These are phyloP conservation scores for Chernovozyma aurita DNA, from an alignment of 1,139 yeast species.

Conservation along the genomic window DNA sequence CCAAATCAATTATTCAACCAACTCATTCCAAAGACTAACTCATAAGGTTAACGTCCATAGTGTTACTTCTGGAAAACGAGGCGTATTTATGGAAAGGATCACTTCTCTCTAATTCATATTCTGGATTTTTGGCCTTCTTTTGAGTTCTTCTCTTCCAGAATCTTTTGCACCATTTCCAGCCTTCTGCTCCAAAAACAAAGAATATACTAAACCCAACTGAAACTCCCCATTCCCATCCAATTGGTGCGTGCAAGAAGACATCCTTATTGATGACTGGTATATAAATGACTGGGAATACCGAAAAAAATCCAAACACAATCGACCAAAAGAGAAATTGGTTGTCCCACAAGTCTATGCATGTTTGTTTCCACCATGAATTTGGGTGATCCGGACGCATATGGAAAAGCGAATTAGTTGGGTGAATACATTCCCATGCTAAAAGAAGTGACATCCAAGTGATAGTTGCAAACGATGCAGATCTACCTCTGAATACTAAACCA, in stretches of 20 bases:
- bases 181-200: slow-evolving; percentile 59
- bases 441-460: slow-evolving; percentile 90
- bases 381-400: slow-evolving; percentile 68
- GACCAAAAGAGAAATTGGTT: slow-evolving; percentile 86
- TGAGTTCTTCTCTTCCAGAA: slow-evolving; percentile 39
- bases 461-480: slow-evolving; percentile 77
- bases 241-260: slow-evolving; percentile 73
- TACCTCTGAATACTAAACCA: slow-evolving; percentile 65
- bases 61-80: slow-evolving; percentile 48
- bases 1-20: no score
- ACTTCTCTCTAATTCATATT: slow-evolving; percentile 57
- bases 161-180: slow-evolving; percentile 67
- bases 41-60: slow-evolving; percentile 19
- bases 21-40: no score
- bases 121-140: slow-evolving; percentile 48
- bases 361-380: slow-evolving; percentile 53
- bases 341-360: slow-evolving; percentile 61
- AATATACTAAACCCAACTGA: slow-evolving; percentile 60
- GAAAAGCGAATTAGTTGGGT: slow-evolving; percentile 69
- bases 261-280: slow-evolving; percentile 80
- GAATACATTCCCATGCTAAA: slow-evolving; percentile 88
- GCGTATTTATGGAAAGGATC: slow-evolving; percentile 64
- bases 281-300: slow-evolving; percentile 80
- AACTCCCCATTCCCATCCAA: slow-evolving; percentile 82
- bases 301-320: slow-evolving; percentile 61